These are phyloP conservation scores for Clonostachys solani DNA, from an alignment of 2,329 filamentous ascomycete species.

Conservation along the genomic window DNA sequence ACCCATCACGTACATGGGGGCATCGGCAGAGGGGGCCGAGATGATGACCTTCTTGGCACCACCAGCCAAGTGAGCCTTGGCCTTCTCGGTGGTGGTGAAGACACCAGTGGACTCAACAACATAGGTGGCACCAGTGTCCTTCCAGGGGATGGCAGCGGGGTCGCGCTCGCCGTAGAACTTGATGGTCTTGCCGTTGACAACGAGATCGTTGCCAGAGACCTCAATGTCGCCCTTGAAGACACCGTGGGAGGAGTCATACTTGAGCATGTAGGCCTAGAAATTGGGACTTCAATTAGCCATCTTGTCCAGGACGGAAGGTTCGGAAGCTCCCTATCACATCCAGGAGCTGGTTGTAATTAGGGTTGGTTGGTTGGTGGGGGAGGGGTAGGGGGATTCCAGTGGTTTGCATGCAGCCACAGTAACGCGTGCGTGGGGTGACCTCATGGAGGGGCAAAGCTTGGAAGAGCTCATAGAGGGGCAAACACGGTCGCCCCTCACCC, in stretches of 20 bases:
- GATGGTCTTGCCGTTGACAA: constrained; percentile 92
- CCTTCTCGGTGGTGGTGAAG: constrained; percentile 98
- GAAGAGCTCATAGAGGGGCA: constrained; percentile 7
- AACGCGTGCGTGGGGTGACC: background rate
- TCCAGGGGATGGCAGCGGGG: constrained; percentile 87
- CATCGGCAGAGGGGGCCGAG: constrained; percentile 89
- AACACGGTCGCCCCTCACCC: background rate
- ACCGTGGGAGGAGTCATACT: constrained; percentile 98
- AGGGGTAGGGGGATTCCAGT: too few species aligned
- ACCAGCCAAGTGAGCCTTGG: constrained; percentile 87
- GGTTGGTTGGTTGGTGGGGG: too few species aligned
- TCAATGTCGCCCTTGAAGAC: constrained; percentile 89
- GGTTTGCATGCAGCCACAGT: too few species aligned
- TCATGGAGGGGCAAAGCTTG: constrained; percentile 3
- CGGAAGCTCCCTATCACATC: too few species aligned
- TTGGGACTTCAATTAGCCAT: too few species aligned
- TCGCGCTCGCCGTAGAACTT: constrained; percentile 93
- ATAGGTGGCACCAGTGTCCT: constrained; percentile 82
- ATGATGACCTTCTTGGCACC: constrained; percentile 98
- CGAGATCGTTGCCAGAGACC: constrained; percentile 65
- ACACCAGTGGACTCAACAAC: constrained; percentile 97
- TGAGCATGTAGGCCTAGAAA: constrained; percentile 93
- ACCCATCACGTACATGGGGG: constrained; percentile 99
- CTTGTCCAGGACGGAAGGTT: too few species aligned
- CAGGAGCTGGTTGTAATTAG: too few species aligned